Percentiles rank a stretch among this genome's conserved stretches.
Evolutionary conservation across 169 alveolate genomes (phyloP).

Genomic region (Eimeria falciformis): DNA sequence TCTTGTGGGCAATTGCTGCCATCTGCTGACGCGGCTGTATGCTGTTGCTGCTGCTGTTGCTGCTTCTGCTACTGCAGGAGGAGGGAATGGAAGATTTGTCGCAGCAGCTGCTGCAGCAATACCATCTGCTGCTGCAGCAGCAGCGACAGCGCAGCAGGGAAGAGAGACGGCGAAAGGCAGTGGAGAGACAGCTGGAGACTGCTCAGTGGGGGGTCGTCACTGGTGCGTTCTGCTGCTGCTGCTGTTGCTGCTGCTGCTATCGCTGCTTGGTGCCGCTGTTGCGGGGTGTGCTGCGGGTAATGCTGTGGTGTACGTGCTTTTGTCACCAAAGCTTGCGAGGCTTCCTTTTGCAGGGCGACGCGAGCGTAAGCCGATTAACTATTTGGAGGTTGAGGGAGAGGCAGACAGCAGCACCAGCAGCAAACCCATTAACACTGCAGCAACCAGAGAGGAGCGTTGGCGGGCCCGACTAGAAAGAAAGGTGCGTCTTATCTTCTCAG

Average conservation of each 20-base stretch:
- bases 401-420: neutral
- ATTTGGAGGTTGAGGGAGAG: conserved; percentile 48
- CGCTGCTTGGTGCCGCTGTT: neutral
- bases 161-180: conserved; percentile 34
- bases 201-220: conserved; percentile 55
- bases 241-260: conserved; percentile 14
- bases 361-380: conserved; percentile 49
- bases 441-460: conserved; percentile 52
- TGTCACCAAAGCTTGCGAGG: neutral
- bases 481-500: neutral
- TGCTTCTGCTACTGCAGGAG: conserved; percentile 32
- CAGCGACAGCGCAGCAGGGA: conserved; percentile 58
- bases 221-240: conserved; percentile 11
- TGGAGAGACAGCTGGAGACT: conserved; percentile 44
- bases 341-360: conserved; percentile 50
- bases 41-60: conserved; percentile 11
- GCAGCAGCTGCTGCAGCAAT: conserved; percentile 30
- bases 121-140: conserved; percentile 27
- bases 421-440: conserved; percentile 42
- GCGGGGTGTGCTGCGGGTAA: neutral
- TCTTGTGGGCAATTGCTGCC: too few species aligned
- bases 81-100: conserved; percentile 8
- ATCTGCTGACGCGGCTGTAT: neutral
- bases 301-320: neutral
- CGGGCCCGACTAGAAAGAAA: conserved; percentile 32